Conservation (phyloP, 177 flowering plant species). For the Telopea speciosissima region DNA sequence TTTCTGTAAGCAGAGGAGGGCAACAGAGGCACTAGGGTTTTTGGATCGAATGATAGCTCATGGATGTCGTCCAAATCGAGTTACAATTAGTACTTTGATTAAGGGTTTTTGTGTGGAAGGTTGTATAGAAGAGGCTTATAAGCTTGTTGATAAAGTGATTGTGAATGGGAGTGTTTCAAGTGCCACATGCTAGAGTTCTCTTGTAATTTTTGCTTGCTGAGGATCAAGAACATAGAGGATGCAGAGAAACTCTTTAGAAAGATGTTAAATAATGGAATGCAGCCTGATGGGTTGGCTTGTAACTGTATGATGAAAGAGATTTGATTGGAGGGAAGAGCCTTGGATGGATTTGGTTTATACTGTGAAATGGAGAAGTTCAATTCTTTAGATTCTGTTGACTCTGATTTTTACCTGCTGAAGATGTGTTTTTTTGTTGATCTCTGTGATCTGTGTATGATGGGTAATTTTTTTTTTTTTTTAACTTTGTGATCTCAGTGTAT, state of each 20-base stretch:
- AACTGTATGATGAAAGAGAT: slow-evolving; percentile 42
- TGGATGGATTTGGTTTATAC: slow-evolving; percentile 49
- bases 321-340: slow-evolving; percentile 32
- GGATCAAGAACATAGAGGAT: slow-evolving; percentile 37
- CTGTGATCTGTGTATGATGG: too few relatives aligned
- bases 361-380: slow-evolving; percentile 41
- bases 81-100: slow-evolving; percentile 21
- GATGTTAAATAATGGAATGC: slow-evolving; percentile 48
- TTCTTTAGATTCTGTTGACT: slow-evolving; percentile 34
- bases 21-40: slow-evolving; percentile 21
- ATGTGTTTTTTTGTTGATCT: too few relatives aligned
- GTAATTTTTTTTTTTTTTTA: too few relatives aligned
- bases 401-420: slow-evolving; percentile 52
- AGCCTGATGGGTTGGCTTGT: slow-evolving; percentile 58
- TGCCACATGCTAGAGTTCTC: slow-evolving; percentile 38
- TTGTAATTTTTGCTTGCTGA: slow-evolving; percentile 43
- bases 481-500: too few relatives aligned
- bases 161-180: slow-evolving; percentile 26
- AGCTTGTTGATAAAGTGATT: slow-evolving; percentile 17
- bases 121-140: slow-evolving; percentile 20
- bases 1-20: slow-evolving; percentile 41
- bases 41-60: slow-evolving; percentile 19
- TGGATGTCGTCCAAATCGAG: slow-evolving; percentile 25
- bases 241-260: slow-evolving; percentile 53
- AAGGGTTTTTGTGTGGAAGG: slow-evolving; percentile 26